Evolutionary conservation across 148 eudicot species (phyloP), one percentile per base, ranked within the genome.

Genomic region (Limonium bicolor): DNA sequence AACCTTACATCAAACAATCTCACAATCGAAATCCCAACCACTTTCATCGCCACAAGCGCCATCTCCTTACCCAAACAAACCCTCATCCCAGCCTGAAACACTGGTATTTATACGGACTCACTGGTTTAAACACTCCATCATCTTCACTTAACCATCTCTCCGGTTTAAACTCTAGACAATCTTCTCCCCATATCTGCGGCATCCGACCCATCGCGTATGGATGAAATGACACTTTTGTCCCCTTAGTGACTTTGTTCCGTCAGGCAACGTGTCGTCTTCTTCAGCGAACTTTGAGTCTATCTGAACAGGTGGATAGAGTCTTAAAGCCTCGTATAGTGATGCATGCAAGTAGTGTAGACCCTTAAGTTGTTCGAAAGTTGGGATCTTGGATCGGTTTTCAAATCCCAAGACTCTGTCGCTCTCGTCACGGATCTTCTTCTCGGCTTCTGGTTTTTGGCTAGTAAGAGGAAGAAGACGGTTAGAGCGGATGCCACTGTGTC

Each of bases 401-500:
- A 5, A 20, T 16, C 34, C 61, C 53, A 51, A 47, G 36, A 53
- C 64, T 35, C 51, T 59, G 45, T 64, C 38, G 38, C 61, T 61
- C 58, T 77, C 80, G 6, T 54, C 65, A 0, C 68, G 58, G 16
- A 78, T 62, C 20, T 51, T 54, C 23, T 52, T 37, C 44, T 61
- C 70, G 2, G 52, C 67, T 15, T 56, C 62, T 7, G 81, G 86
- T 67, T 31, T 9, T 40, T 48, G n/a, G 77, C 49, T 31, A 78
- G 22, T 6, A 73, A 40, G 41, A 64, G 71, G 36, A 78, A 78
- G 34, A 78, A 57, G 41, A 51, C 54, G 14, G 77, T 70, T 10
- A 78, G 54, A 59, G 70, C 80, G 25, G 86, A 61, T 0, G 86
- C 74, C 23, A 68, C 69, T 8, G 86, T 78, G 64, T 78, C 86